A percentile compares a stretch with the other conserved stretches of the same genome.
These are phyloP conservation scores for Entomortierella chlamydospora DNA, from an alignment of 192 early-diverging fungal genomes.

Conservation along the genomic window DNA sequence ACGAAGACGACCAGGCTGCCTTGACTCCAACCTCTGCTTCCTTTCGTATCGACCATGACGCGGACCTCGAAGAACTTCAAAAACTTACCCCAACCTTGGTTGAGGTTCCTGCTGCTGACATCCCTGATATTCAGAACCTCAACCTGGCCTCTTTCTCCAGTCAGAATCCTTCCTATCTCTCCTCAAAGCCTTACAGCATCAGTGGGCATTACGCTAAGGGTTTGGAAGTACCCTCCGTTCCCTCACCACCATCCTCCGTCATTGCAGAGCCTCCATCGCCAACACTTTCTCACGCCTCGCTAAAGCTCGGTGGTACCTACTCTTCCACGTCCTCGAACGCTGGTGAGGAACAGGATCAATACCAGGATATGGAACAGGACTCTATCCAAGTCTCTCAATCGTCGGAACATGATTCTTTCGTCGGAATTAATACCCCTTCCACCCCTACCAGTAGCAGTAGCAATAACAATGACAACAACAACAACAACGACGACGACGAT, in stretches of 20 bases:
- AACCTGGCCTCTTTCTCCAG: conserved; percentile 1
- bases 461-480: too few species aligned
- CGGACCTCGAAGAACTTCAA: conserved; percentile 46
- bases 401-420: not conserved
- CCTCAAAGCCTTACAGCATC: conserved; percentile 36
- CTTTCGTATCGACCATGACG: conserved; percentile 5
- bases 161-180: conserved; percentile 44
- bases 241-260: conserved; percentile 51
- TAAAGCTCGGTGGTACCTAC: conserved; percentile 34
- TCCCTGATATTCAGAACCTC: conserved; percentile 24
- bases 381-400: not conserved
- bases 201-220: conserved; percentile 39
- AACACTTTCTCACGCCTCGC: conserved; percentile 46
- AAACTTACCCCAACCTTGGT: conserved; percentile 37
- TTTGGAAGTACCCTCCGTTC: conserved; percentile 30
- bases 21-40: conserved; percentile 26
- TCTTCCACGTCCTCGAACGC: conserved; percentile 44
- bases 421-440: not conserved
- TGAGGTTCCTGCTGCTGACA: conserved; percentile 45
- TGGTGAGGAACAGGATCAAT: conserved; percentile 36
- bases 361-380: conserved; percentile 33
- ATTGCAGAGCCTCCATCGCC: conserved; percentile 56
- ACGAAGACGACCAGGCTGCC: conserved; percentile 4
- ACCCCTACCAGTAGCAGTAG: not conserved
- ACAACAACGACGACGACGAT: not conserved